phyloP scores from a whole-genome alignment of 2,329 filamentous ascomycete species.

The Aureobasidium sp. region DNA sequence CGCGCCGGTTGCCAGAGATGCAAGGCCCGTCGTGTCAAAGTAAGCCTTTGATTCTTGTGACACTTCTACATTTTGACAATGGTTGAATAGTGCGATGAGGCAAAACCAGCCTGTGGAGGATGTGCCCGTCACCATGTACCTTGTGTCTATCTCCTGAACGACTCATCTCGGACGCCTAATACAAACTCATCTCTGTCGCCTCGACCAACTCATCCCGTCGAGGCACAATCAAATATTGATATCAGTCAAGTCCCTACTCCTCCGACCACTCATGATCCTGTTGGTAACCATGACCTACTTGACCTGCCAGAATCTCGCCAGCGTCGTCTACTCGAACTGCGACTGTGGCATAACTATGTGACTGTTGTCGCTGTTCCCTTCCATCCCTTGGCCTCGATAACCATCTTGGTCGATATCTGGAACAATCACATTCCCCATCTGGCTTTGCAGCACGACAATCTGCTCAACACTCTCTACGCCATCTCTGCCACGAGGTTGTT shows the following conservation, averaged over 20 bases:
- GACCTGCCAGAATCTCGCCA: conserved; percentile 2
- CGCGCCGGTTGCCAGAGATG: conserved; percentile 11
- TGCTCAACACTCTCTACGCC: background rate
- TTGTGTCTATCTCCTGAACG: background rate
- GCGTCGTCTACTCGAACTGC: conserved; percentile 4
- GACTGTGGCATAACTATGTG: conserved; percentile 8
- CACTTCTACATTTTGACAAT: too few species aligned
- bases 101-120: conserved; percentile 4
- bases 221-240: background rate
- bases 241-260: background rate
- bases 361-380: background rate
- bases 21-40: conserved; percentile 11
- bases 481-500: background rate
- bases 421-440: conserved; percentile 3
- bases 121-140: conserved; percentile 5
- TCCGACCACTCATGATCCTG: background rate
- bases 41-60: background rate
- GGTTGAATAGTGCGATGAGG: conserved; percentile 9
- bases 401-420: background rate
- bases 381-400: background rate
- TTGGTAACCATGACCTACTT: background rate
- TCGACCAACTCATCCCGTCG: background rate
- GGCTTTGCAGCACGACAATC: conserved; percentile 1
- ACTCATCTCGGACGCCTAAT: background rate
- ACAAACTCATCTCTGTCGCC: background rate